Evolutionary conservation across 345 rosid genomes (phyloP), one percentile per base, ranked within the genome.

Genomic region (Viola odorata): DNA sequence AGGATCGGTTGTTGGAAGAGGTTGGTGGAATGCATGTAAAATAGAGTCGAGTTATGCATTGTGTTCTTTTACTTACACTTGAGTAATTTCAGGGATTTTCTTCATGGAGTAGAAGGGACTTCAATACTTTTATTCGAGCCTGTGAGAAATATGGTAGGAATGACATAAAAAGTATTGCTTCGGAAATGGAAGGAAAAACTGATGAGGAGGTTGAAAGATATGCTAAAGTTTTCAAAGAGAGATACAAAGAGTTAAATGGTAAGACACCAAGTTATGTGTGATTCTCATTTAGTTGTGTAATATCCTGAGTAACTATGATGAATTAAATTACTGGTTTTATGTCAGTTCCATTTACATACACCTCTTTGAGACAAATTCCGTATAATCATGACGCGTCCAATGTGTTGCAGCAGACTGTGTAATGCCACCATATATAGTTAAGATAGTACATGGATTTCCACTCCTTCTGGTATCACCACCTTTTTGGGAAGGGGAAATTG

Each of bases 141-240:
- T 90, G 99, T 76, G 97, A 94, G 83, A 94, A 86, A 74, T 94
- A 94, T 82, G 97, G 99, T 14, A 82, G 99, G 39, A 80, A 83
- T 67, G 96, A 90, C 67, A 79, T 88, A 45, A 78, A 72, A 50
- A 76, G 89, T 69, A 94, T 94, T 77, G 87, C 97, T 49, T 68
- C 85, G 57, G 99, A 94, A 81, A 88, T 94, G 86, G 99, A 94
- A 77, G 97, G 97, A 53, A 94, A 90, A 76, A 82, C 91, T 39
- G 95, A 81, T 76, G 84, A 86, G 62, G 99, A 90, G 77, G 95
- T 90, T 70, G 92, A 90, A 80, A 80, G 92, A 84, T 88, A 94
- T 73, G 91, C 96, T 8, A 80, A 83, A 61, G 86, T 65, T 69
- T 90, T 94, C 69, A 88, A 88, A 75, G 97, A 88, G 73, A 81